phyloP scores from a whole-genome alignment of 2,329 filamentous ascomycete genomes.

The Colletotrichum sp. region DNA sequence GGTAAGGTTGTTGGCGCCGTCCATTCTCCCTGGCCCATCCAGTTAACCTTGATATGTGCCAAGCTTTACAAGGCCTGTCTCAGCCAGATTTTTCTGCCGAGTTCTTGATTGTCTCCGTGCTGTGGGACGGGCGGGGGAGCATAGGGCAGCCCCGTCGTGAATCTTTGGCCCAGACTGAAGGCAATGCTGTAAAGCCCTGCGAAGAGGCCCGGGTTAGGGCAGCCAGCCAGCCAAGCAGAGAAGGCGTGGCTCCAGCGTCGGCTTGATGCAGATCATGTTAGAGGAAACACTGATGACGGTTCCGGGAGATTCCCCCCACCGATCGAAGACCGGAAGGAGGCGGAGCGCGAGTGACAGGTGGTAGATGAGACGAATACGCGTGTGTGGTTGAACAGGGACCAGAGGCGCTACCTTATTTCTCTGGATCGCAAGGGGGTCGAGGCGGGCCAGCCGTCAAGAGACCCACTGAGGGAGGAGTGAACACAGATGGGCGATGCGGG shows the following conservation, averaged over 20 bases:
- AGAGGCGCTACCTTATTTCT: constrained; percentile 17
- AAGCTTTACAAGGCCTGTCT: constrained; percentile 18
- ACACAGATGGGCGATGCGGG: not conserved
- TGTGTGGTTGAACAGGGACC: constrained; percentile 7
- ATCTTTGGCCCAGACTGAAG: not conserved
- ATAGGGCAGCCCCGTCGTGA: not conserved
- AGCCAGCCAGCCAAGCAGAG: not conserved
- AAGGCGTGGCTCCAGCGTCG: constrained; percentile 5
- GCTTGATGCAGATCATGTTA: constrained; percentile 23
- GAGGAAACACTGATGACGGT: constrained; percentile 25
- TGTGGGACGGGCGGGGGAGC: not conserved
- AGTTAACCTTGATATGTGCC: constrained; percentile 8
- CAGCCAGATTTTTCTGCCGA: constrained; percentile 10
- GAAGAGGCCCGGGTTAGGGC: not conserved
- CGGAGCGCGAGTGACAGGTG: constrained; percentile 24
- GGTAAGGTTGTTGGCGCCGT: constrained; percentile 5
- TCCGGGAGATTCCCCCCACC: constrained; percentile 23
- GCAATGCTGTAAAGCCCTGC: not conserved
- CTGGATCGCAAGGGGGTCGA: constrained; percentile 6
- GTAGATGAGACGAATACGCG: constrained; percentile 28
- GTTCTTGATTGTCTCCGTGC: constrained; percentile 6
- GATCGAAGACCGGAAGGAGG: constrained; percentile 28
- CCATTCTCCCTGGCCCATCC: not conserved
- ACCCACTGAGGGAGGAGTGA: not conserved
- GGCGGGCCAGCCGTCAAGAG: not conserved